These are phyloP conservation scores for Mortierella antarctica DNA, from an alignment of 192 early-diverging fungal species.

Conservation along the genomic window DNA sequence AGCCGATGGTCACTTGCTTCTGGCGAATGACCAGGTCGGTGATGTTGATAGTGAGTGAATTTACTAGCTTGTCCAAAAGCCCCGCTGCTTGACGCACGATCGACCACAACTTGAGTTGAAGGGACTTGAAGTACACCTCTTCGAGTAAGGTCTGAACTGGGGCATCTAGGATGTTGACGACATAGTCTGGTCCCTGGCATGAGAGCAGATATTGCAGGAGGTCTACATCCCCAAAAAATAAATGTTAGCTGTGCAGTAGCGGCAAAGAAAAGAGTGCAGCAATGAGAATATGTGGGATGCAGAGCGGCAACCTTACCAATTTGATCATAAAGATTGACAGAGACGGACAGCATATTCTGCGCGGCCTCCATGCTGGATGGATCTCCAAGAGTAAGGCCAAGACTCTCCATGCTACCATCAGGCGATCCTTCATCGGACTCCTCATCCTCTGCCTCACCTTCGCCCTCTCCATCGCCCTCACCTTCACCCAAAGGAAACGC, in stretches of 20 bases:
- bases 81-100: slow-evolving; percentile 86
- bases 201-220: slow-evolving; percentile 82
- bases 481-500: no score
- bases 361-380: slow-evolving; percentile 68
- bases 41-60: slow-evolving; percentile 81
- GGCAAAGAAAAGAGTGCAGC: no score
- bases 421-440: slow-evolving; percentile 27
- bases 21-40: slow-evolving; percentile 82
- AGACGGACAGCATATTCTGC: slow-evolving; percentile 64
- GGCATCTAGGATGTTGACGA: slow-evolving; percentile 62
- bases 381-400: slow-evolving; percentile 77
- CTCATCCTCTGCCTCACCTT: slow-evolving; percentile 2
- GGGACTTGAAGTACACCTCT: slow-evolving; percentile 86
- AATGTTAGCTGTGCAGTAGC: no score
- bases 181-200: slow-evolving; percentile 70
- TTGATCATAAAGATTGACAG: slow-evolving; percentile 85
- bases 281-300: no score
- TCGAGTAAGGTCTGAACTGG: slow-evolving; percentile 73
- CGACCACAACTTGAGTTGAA: slow-evolving; percentile 78
- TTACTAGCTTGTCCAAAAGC: slow-evolving; percentile 77
- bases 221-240: slow-evolving; percentile 40
- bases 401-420: slow-evolving; percentile 33
- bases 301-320: slow-evolving; percentile 37
- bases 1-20: slow-evolving; percentile 82
- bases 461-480: no score